These are phyloP conservation scores for Marasmius tenuissimus DNA, from an alignment of 1,284 basidiomycete species.

Conservation along the genomic window DNA sequence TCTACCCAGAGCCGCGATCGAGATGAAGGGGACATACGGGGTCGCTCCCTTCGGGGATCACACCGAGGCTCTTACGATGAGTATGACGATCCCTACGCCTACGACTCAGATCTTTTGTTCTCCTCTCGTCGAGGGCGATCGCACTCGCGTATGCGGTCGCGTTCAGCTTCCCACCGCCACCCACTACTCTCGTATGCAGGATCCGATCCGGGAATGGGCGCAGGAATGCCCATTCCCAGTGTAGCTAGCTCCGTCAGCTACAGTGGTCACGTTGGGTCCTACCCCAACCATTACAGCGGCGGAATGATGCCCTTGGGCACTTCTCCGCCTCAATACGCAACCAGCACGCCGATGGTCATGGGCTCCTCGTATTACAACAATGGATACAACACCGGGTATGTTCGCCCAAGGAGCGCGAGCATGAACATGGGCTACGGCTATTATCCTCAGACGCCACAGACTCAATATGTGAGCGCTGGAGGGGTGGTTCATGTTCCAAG, in stretches of 20 bases:
- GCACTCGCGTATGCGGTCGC: conserved; percentile 28
- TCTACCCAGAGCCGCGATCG: conserved; percentile 30
- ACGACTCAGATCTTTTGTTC: conserved; percentile 13
- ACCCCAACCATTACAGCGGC: conserved; percentile 14
- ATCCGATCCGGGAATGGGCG: conserved; percentile 10
- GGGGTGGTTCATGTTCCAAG: conserved; percentile 7
- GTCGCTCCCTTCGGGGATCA: conserved; percentile 29
- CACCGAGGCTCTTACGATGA: conserved; percentile 27
- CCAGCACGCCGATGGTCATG: neutral
- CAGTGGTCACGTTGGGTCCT: conserved; percentile 22
- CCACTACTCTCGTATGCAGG: conserved; percentile 10
- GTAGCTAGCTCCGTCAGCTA: conserved; percentile 22
- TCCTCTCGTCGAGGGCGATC: conserved; percentile 24
- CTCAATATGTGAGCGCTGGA: conserved; percentile 12
- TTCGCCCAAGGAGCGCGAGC: conserved; percentile 11
- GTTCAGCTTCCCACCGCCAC: conserved; percentile 24
- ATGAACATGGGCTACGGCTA: conserved; percentile 7
- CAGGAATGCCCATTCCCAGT: conserved; percentile 22
- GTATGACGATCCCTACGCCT: conserved; percentile 32
- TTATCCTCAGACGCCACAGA: conserved; percentile 9
- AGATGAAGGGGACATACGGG: conserved; percentile 29
- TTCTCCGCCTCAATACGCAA: neutral
- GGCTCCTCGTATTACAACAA: neutral
- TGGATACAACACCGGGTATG: neutral
- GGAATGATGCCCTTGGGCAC: conserved; percentile 3